Base-by-base conservation (phyloP, 1,139 yeast genomes). In the Kodamaea suecica region DNA sequence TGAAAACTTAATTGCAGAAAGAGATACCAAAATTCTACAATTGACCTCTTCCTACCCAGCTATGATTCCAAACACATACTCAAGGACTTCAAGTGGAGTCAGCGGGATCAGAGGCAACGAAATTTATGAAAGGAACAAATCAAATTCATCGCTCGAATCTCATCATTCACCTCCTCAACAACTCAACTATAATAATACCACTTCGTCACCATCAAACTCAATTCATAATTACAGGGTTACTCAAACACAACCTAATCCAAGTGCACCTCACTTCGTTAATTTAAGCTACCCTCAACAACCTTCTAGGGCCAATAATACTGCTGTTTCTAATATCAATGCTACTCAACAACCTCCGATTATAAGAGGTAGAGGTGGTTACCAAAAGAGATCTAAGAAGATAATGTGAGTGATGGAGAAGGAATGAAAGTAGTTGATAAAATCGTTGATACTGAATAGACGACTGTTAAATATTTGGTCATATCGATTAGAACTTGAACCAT, bases 291-390 rank as follows among this genome's bases (percentile, higher is more conserved):
- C 23, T 27, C 12, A 10, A 16, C 30, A 27, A n/a, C 30, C 30
- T 4, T 16, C 6, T 20, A 13, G 16, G 28, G 10, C 13, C 19
- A 30, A 26, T 23, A 35, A 32, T 14, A 31, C 38, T 14, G 36
- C 23, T 30, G 31, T 31, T 20, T 24, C 41, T 21, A 30, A 33
- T 17, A 39, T 40, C 13, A 36, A 36, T 33, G 41, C 40, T 28
- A 35, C 25, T 9, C 38, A 31, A 17, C 35, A 38, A 31, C 42
- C 35, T 17, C 73, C 75, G 0, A 63, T 64, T 4, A 55, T 72
- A 30, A 65, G 62, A 44, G 78, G 78, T 10, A 59, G 78, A 42
- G 78, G 77, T 3, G 78, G 78, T 1, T 63, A 66, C 42, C 78
- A 72, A 45, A 70, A 67, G 48, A 53, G 75, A 41, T 57, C 73